phyloP scores from a whole-genome alignment of 2,329 filamentous ascomycete species.

The Pseudocercospora eumusae region DNA sequence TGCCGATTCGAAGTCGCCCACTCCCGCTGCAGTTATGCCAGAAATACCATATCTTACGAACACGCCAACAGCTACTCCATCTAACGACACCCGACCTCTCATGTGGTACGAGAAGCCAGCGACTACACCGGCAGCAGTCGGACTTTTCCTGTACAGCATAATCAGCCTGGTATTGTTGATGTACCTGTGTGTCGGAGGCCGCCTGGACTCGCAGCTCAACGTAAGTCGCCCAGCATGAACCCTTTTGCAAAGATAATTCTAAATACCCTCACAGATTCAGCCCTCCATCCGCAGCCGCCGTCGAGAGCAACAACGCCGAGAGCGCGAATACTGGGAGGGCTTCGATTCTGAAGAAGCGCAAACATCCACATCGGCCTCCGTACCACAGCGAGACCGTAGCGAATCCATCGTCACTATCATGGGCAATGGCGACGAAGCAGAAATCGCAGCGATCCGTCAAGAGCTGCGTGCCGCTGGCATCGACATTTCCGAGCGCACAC shows the following conservation, averaged over 20 bases:
- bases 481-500: constrained; percentile 12
- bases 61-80: background rate
- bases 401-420: constrained; percentile 13
- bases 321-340: background rate
- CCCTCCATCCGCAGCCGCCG: background rate
- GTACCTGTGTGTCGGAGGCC: constrained; percentile 7
- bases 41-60: background rate
- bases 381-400: background rate
- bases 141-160: constrained; percentile 13
- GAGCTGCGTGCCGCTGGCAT: constrained; percentile 6
- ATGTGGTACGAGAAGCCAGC: background rate
- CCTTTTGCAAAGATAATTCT: background rate
- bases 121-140: background rate
- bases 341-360: background rate
- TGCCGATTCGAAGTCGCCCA: background rate
- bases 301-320: background rate
- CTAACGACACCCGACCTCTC: background rate
- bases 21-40: background rate
- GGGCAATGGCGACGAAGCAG: constrained; percentile 17
- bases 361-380: background rate
- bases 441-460: constrained; percentile 2
- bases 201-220: constrained; percentile 10
- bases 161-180: constrained; percentile 11
- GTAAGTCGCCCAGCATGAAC: background rate
- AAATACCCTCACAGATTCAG: background rate